phyloP scores from a whole-genome alignment of 352 stramenopile genomes.

The Phytophthora ramorum region DNA sequence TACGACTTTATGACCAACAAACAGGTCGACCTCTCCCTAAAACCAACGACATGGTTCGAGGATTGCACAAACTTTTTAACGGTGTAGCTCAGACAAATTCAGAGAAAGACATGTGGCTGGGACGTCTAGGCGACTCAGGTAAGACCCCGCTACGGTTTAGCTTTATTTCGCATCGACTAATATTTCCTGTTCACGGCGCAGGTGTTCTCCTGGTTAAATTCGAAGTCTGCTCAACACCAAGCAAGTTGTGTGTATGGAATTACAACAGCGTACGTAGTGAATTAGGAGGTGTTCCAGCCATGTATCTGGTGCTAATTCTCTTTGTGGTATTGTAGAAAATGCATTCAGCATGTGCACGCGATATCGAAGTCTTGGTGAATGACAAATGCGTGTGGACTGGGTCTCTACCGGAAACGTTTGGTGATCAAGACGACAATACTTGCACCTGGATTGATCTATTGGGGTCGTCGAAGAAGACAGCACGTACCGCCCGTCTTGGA shows the following conservation, averaged over 20 bases:
- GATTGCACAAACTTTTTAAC: conserved; percentile 62
- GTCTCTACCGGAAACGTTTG: conserved; percentile 76
- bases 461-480: conserved; percentile 40
- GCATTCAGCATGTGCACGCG: conserved; percentile 56
- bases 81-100: conserved; percentile 63
- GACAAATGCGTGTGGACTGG: conserved; percentile 77
- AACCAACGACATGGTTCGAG: conserved; percentile 75
- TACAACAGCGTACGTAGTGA: conserved; percentile 70
- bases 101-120: conserved; percentile 85
- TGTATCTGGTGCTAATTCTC: not conserved
- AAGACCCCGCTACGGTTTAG: not conserved
- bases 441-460: conserved; percentile 78
- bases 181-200: conserved; percentile 9
- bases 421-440: conserved; percentile 65
- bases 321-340: conserved; percentile 33
- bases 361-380: conserved; percentile 72
- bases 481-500: conserved; percentile 28
- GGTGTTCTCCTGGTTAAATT: conserved; percentile 68
- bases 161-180: not conserved
- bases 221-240: conserved; percentile 44
- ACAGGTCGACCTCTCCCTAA: conserved; percentile 56
- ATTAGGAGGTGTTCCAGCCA: not conserved
- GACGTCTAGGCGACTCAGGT: conserved; percentile 64
- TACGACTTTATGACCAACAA: conserved; percentile 65
- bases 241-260: conserved; percentile 85